These are phyloP conservation scores for Hymenochaete sp. DNA, from an alignment of 1,284 basidiomycete genomes.

Conservation along the genomic window DNA sequence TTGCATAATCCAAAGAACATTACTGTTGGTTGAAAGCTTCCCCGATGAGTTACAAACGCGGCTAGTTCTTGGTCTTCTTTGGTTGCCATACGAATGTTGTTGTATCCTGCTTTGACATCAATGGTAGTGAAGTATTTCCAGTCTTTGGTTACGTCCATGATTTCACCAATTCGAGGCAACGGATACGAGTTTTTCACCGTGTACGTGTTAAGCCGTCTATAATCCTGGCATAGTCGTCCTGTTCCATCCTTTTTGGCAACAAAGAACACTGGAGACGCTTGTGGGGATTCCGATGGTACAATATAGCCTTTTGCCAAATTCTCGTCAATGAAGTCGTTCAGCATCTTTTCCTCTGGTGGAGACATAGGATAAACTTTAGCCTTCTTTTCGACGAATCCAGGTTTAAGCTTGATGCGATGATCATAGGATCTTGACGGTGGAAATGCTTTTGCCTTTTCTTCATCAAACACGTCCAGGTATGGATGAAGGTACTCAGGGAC, in stretches of 20 bases:
- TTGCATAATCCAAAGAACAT: constrained; percentile 34
- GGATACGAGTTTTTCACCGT: constrained; percentile 33
- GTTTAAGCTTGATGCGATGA: too few relatives aligned
- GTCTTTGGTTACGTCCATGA: constrained; percentile 25
- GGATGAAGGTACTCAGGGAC: neutral
- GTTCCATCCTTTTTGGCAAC: constrained; percentile 37
- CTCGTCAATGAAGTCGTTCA: constrained; percentile 31
- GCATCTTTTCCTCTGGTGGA: constrained; percentile 13
- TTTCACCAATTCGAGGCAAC: constrained; percentile 32
- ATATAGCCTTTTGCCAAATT: constrained; percentile 30
- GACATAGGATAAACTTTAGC: too few relatives aligned
- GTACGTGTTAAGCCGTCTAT: constrained; percentile 33
- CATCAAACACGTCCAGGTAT: neutral
- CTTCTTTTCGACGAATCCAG: too few relatives aligned
- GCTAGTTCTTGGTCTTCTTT: constrained; percentile 17
- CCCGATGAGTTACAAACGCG: constrained; percentile 23
- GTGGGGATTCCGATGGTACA: constrained; percentile 28
- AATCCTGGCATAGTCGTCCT: constrained; percentile 35
- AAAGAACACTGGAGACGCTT: constrained; percentile 37
- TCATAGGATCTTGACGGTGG: neutral
- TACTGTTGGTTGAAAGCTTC: constrained; percentile 28
- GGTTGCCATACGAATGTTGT: constrained; percentile 18
- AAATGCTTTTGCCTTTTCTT: neutral
- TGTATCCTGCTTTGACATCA: constrained; percentile 26
- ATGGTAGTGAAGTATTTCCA: constrained; percentile 27